Evolutionary conservation across 768 basidiomycete species (phyloP).

Genomic region (Suillus luteus): DNA sequence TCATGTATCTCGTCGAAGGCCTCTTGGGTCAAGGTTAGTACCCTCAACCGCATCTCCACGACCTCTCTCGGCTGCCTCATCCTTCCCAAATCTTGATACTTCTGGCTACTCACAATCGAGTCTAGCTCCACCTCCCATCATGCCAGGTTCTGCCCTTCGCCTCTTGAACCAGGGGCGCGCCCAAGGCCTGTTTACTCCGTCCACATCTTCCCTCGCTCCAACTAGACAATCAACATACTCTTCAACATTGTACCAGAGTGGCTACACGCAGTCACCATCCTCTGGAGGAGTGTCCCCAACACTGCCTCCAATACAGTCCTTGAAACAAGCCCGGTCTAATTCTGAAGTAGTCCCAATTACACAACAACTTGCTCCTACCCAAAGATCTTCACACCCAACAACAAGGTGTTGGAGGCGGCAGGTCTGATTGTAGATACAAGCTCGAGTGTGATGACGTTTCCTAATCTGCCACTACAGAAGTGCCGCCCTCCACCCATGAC

Average conservation of each 20-base stretch:
- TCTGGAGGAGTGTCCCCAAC: constrained; percentile 42
- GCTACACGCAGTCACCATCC: constrained; percentile 51
- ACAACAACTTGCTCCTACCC: constrained; percentile 17
- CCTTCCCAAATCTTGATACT: constrained; percentile 53
- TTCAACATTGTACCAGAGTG: constrained; percentile 49
- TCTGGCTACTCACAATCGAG: constrained; percentile 52
- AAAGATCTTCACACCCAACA: constrained; percentile 26
- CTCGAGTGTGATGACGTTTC: constrained; percentile 44
- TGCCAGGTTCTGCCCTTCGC: constrained; percentile 84
- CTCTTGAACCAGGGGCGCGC: constrained; percentile 84
- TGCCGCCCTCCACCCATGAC: constrained; percentile 30
- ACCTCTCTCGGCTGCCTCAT: constrained; percentile 68
- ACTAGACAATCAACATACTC: constrained; percentile 53
- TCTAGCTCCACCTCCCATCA: constrained; percentile 80
- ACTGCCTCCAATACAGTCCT: constrained; percentile 49
- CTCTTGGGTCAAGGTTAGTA: constrained; percentile 60
- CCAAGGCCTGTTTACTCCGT: constrained; percentile 84
- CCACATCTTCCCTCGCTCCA: constrained; percentile 60
- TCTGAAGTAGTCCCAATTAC: constrained; percentile 47
- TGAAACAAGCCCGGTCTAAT: constrained; percentile 69
- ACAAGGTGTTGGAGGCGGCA: constrained; percentile 86
- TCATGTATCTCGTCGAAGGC: constrained; percentile 53
- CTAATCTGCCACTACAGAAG: constrained; percentile 30
- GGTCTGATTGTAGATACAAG: constrained; percentile 73
- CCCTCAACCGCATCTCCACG: constrained; percentile 53